Evolutionary conservation across 352 stramenopile species (phyloP).

Genomic region (Pythium chondricola): DNA sequence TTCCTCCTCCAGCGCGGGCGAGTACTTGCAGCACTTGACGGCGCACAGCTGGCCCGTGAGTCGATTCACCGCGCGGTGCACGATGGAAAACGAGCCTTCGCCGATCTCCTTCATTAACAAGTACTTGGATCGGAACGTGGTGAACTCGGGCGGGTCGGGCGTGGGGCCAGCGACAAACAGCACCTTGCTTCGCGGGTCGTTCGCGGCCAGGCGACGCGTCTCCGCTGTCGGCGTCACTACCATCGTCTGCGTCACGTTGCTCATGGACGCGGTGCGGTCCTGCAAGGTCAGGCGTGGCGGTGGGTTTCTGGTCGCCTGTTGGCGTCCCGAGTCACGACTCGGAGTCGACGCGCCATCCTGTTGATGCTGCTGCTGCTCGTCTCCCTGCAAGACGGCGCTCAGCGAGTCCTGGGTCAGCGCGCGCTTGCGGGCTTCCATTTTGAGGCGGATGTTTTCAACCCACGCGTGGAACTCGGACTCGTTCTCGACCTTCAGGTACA

Average conservation of each 20-base stretch:
- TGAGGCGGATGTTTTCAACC: conserved; percentile 40
- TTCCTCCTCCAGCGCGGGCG: conserved; percentile 56
- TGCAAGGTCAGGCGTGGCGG: background rate
- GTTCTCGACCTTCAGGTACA: conserved; percentile 47
- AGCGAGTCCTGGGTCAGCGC: conserved; percentile 19
- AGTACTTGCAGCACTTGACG: conserved; percentile 74
- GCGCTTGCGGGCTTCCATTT: conserved; percentile 44
- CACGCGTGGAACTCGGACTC: conserved; percentile 36
- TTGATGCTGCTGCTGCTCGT: no score
- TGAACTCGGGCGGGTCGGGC: conserved; percentile 36
- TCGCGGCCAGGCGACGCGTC: background rate
- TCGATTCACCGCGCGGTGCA: conserved; percentile 68
- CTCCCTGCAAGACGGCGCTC: conserved; percentile 9
- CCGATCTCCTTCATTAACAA: conserved; percentile 76
- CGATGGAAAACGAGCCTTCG: conserved; percentile 80
- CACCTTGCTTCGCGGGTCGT: conserved; percentile 12
- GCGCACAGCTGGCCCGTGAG: conserved; percentile 55
- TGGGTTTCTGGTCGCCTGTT: background rate
- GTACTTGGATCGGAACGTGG: conserved; percentile 55
- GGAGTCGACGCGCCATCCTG: background rate
- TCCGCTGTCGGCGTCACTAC: background rate
- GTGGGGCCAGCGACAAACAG: conserved; percentile 21
- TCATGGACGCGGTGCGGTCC: conserved; percentile 10
- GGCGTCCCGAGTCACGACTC: background rate
- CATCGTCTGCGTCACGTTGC: background rate